Evolutionary conservation across 106 monocot species (phyloP).

Genomic region (Chionographis japonica): DNA sequence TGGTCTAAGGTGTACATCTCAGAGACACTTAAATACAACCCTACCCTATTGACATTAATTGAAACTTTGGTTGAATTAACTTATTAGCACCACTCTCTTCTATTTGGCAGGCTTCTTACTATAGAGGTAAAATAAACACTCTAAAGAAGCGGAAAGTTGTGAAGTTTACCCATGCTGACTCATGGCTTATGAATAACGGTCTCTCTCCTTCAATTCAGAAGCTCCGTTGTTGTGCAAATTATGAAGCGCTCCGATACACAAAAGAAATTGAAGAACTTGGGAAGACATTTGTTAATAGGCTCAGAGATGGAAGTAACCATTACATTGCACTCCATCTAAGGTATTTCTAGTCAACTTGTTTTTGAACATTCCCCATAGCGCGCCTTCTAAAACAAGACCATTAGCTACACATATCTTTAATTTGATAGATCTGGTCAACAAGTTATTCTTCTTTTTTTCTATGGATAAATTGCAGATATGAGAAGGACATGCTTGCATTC

Average conservation of each 20-base stretch:
- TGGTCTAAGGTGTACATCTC: slow-evolving; percentile 51
- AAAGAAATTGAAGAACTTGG: slow-evolving; percentile 62
- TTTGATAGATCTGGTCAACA: not conserved
- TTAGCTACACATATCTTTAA: too few species aligned
- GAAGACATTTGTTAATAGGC: slow-evolving; percentile 40
- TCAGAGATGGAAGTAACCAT: slow-evolving; percentile 36
- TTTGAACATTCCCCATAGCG: too few species aligned
- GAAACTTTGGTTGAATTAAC: too few species aligned
- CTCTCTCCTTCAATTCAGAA: slow-evolving; percentile 69
- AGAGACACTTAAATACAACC: too few species aligned
- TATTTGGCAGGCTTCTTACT: not conserved
- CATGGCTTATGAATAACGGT: slow-evolving; percentile 72
- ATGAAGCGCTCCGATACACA: slow-evolving; percentile 56
- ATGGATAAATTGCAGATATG: slow-evolving; percentile 16
- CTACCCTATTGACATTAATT: too few species aligned
- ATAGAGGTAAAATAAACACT: slow-evolving; percentile 12
- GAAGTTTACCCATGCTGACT: slow-evolving; percentile 65
- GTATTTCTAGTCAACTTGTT: slow-evolving; percentile 2
- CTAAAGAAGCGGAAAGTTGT: slow-evolving; percentile 45
- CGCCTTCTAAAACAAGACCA: too few species aligned
- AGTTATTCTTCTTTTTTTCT: not conserved
- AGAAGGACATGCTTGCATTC: slow-evolving; percentile 72
- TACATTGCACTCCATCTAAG: slow-evolving; percentile 76
- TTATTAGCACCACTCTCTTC: not conserved
- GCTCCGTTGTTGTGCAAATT: slow-evolving; percentile 88